Base-by-base conservation (phyloP, 2,329 filamentous ascomycete genomes). In the Ophiostoma sp. region DNA sequence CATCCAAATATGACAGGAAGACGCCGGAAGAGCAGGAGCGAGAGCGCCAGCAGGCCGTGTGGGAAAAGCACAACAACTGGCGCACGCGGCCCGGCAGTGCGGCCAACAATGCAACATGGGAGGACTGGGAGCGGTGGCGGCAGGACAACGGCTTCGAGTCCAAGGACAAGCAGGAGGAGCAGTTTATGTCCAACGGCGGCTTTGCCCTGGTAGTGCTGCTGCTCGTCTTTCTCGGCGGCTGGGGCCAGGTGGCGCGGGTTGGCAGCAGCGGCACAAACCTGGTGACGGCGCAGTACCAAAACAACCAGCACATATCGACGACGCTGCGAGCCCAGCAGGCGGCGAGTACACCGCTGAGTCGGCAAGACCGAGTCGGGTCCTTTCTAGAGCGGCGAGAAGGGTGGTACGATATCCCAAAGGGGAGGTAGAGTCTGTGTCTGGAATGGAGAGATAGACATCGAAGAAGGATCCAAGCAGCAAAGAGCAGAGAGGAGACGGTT, bases 101-200 rank as follows among this genome's bases (percentile, higher is more conserved):
- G 15, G 84, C 84, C 68, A 80, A 81, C 75, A 98, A 98, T 78
- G 95, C 93, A 0, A 98, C 95, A 0, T 99, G 95, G 95, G 95
- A 99, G 78, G 95, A 99, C 78, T 97, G 94, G 94, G 92, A 97
- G 81, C 85, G 84, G 64, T 96, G 90, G 89, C 86, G 91, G 75
- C 83, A 87, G 44, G 78, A 83, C 78, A 79, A 82, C 76, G 78
- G 83, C 67, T 81, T 83, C 74, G 76, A 76, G 72, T 77, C 77
- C 73, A 75, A 66, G 20, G 78, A 78, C 73, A 81, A 79, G 73
- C 86, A 87, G 75, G 80, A 84, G 73, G 85, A 85, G 0, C 75
- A 89, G 68, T 91, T 88, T 79, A 88, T 94, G 80, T 91, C 90
- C 71, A 96, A 97, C 76, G 87, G 88, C 60, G 85, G 88, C 15